Evolutionary conservation across 1,284 basidiomycete genomes (phyloP), one percentile per base, ranked within the genome.

Genomic region (Ceratobasidium papillatum): DNA sequence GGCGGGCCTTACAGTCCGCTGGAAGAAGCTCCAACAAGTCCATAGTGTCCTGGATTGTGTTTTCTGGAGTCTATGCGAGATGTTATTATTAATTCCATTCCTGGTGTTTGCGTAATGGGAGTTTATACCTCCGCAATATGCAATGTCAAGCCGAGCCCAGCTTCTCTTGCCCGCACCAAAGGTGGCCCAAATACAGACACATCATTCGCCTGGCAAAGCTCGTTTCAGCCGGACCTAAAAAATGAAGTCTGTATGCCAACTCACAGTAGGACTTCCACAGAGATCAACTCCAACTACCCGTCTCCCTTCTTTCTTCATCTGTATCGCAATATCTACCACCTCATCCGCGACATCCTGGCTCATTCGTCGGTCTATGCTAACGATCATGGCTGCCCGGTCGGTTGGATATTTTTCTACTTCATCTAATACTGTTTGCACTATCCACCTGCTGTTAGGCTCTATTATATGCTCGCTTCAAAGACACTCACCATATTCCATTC

Each of bases 231-330:
- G 61, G 41, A 43, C 52, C 19, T 5, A 25, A 51, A 47, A n/a
- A n/a, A 22, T n/a, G 17, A 22, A 59, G 7, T n/a, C n/a, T 22
- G 5, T 17, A 30, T 27, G 2, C 34, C 12, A 32, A 79, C 82
- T 49, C 65, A 87, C 86, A 74, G 80, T 79, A 0, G 93, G 92
- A 81, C 93, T 87, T 0, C 94, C 94, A 78, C 93, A 94, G 0
- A 95, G 81, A 82, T 95, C 94, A 1, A 95, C 81, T 4, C 92
- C 94, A 8, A 94, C 91, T 1, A 95, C 84, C 2, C 90, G 84
- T 58, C 88, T 80, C 0, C 91, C 91, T 45, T 86, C 86, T 0
- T 80, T 77, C 75, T 85, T 89, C 69, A 95, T 79, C 69, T 81
- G 80, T 5, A 87, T 83, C 0, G 91, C 91, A 22, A 90, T 81